Evolutionary conservation across 1,284 basidiomycete species (phyloP).

Genomic region (Leccinum huronense): DNA sequence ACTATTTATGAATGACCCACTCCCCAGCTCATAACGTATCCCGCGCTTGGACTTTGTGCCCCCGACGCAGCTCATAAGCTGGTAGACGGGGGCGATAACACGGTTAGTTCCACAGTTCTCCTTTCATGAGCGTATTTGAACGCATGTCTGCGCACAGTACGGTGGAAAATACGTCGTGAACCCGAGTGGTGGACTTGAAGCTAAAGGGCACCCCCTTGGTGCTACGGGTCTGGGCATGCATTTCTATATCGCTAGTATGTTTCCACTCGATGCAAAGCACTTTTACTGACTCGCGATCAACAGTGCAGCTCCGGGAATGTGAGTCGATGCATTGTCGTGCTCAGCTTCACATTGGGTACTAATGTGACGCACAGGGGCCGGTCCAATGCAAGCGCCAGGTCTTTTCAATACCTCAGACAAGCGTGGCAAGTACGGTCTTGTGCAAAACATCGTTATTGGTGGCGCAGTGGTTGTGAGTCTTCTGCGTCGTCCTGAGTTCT

Average conservation of each 20-base stretch:
- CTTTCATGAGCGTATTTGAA: background rate
- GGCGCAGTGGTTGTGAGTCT: constrained; percentile 76
- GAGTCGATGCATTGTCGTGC: constrained; percentile 24
- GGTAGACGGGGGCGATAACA: constrained; percentile 78
- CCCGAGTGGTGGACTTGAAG: constrained; percentile 83
- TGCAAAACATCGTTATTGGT: constrained; percentile 84
- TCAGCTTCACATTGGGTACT: background rate
- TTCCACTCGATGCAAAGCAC: constrained; percentile 3
- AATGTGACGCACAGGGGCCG: constrained; percentile 54
- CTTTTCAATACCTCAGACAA: constrained; percentile 60
- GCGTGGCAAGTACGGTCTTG: constrained; percentile 75
- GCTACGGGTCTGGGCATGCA: constrained; percentile 88
- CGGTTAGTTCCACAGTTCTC: constrained; percentile 44
- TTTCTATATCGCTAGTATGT: constrained; percentile 75
- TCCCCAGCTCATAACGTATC: constrained; percentile 73
- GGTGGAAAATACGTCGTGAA: constrained; percentile 89
- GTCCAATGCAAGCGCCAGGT: constrained; percentile 77
- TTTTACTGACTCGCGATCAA: constrained; percentile 5
- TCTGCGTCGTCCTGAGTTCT: constrained; percentile 74
- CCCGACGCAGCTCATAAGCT: constrained; percentile 71
- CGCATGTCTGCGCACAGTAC: constrained; percentile 44
- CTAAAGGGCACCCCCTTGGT: constrained; percentile 83
- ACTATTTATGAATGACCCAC: background rate
- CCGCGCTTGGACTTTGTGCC: constrained; percentile 75
- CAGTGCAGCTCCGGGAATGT: constrained; percentile 77